Evolutionary conservation across 192 early-diverging fungal genomes (phyloP).

Genomic region (Neocallimastix lanati): DNA sequence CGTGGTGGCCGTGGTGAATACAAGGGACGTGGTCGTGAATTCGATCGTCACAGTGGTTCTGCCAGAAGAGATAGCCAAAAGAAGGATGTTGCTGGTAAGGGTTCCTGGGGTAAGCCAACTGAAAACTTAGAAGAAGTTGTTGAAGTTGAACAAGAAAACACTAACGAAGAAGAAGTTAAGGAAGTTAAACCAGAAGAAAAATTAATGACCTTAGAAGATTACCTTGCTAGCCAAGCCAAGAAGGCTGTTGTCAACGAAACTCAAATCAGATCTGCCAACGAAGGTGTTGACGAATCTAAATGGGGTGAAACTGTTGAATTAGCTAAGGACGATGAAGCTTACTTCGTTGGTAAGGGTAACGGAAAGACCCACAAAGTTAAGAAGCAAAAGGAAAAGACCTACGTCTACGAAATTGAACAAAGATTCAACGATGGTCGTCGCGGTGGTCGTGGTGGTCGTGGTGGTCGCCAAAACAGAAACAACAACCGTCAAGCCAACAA

Average conservation of each 20-base stretch:
- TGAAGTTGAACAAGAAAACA: slow-evolving; percentile 28
- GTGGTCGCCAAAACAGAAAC: slow-evolving; percentile 7
- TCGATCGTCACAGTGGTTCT: slow-evolving; percentile 74
- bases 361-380: slow-evolving; percentile 10
- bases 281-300: slow-evolving; percentile 62
- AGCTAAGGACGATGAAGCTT: slow-evolving; percentile 55
- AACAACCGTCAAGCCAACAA: not conserved
- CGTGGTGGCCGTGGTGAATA: slow-evolving; percentile 22
- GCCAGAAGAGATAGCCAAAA: slow-evolving; percentile 65
- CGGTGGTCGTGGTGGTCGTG: slow-evolving; percentile 30
- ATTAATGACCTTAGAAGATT: slow-evolving; percentile 77
- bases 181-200: slow-evolving; percentile 52
- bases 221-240: slow-evolving; percentile 50
- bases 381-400: slow-evolving; percentile 39
- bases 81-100: slow-evolving; percentile 60
- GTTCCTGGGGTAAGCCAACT: slow-evolving; percentile 57
- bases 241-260: slow-evolving; percentile 32
- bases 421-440: slow-evolving; percentile 53
- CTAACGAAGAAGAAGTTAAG: slow-evolving; percentile 17
- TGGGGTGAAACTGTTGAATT: slow-evolving; percentile 63
- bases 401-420: slow-evolving; percentile 57
- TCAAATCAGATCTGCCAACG: slow-evolving; percentile 63
- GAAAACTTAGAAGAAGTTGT: slow-evolving; percentile 22
- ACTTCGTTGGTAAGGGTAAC: slow-evolving; percentile 46
- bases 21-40: slow-evolving; percentile 45